Base-by-base conservation (phyloP, 139 green algal species). In the Tetradesmus obliquus region DNA sequence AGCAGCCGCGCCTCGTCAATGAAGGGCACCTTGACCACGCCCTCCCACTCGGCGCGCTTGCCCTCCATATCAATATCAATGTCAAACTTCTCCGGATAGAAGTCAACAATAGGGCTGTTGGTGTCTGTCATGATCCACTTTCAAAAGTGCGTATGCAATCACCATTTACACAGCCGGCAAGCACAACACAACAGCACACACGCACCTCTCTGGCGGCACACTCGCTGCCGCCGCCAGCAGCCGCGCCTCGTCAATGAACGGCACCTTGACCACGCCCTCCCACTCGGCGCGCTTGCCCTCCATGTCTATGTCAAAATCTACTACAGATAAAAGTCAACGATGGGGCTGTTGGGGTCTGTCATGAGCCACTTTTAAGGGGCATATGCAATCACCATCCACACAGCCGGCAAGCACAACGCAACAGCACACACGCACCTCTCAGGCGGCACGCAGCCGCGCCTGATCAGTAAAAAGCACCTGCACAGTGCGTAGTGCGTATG, bases 21-120 rank as follows among this genome's bases (percentile, higher is more conserved):
- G 91, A 98, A 97, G 10, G 94, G 95, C 80, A 98, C 84, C 82
- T 96, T 94, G 20, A 98, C 96, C 6, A 98, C 91, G 55, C 95
- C 98, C 94, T 99, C 98, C 97, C 97, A 99, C 86, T 98, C 97
- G 12, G 96, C 95, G 10, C 98, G 94, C 94, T 99, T 99, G 69
- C 98, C 98, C 94, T 99, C 98, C 93, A 97, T 94, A 93, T 99
- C 98, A 4, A 99, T 81, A 19, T 45, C 62, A 72, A 72, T 13
- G 62, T 92, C 87, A 45, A 45, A 84, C 53, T 96, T 91, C 0
- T 82, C 82, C 0, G 97, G 97, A 94, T 99, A 99, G 92, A 99
- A 99, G 92, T 98, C 96, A 0, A 94, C n/a, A 80, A 99, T 97
- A 88, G 97, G 97, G 3, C 96, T 98, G 22, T 88, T 53, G 4